Evolutionary conservation across 2,329 filamentous ascomycete species (phyloP), one percentile per base, ranked within the genome.

Genomic region (Ophiobolus disseminans): DNA sequence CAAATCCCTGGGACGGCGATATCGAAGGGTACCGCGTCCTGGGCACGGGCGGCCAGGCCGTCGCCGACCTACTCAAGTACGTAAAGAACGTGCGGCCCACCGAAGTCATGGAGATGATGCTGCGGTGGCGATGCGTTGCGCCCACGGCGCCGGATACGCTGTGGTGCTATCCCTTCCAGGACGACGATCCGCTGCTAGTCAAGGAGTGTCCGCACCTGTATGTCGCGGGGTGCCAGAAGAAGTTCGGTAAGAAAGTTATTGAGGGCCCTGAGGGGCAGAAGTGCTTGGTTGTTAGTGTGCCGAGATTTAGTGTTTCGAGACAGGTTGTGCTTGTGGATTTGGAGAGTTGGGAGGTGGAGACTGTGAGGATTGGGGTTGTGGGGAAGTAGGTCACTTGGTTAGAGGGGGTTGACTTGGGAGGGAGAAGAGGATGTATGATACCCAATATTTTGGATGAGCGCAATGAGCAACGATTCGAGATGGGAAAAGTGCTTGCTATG

Each of bases 121-220:
- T 96, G 58, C 82, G 91, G 50, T 99, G 94, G 94, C 83, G 94
- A 53, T 90, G 91, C 68, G 86, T 86, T 58, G 94, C 94, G 4
- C 94, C 94, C 1, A 99, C 94, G 0, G 94, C 94, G 1, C 94
- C 95, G 0, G 95, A 99, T 73, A 99, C 95, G 0, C 71, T 99
- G 34, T 96, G 91, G 90, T 92, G 89, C 67, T 99, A 97, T 68
- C 94, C 94, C 0, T 99, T 96, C 74, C 92, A 97, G 73, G 89
- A 94, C 14, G 84, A 91, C 40, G 95, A 99, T 67, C 91, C 90
- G 0, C 95, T 97, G 66, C 88, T 97, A 34, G 81, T 99, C 63
- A 84, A 87, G 55, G 78, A 86, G 14, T 96, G 90, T 55, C 94
- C 94, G 2, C 93, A 99, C 66, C 79, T 99, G 23, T 97, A 91